Evolutionary conservation across 1,284 basidiomycete genomes (phyloP).

Genomic region (Trametes polyzona): DNA sequence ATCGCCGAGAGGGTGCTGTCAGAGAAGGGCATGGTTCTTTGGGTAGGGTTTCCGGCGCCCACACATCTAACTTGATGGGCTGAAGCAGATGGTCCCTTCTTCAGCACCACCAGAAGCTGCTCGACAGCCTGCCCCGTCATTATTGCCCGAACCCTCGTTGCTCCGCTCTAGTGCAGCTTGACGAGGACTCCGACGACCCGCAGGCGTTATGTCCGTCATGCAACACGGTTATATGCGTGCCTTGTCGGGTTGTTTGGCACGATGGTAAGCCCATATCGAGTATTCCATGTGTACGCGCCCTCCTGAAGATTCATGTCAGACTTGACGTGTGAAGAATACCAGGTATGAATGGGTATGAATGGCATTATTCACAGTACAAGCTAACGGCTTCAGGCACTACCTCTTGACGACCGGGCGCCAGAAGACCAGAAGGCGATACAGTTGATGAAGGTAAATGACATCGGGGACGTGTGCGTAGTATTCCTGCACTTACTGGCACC

Average conservation of each 20-base stretch:
- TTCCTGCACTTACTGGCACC: background rate
- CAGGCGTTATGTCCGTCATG: slow-evolving; percentile 43
- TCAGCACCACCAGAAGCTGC: slow-evolving; percentile 43
- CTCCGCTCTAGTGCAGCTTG: slow-evolving; percentile 41
- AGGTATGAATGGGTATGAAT: slow-evolving; percentile 22
- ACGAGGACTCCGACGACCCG: slow-evolving; percentile 40
- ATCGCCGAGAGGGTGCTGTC: slow-evolving; percentile 39
- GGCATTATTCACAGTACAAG: background rate
- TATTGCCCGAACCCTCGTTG: slow-evolving; percentile 47
- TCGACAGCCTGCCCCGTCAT: slow-evolving; percentile 41
- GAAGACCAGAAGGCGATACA: slow-evolving; percentile 45
- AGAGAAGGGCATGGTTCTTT: slow-evolving; percentile 40
- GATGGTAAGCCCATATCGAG: slow-evolving; percentile 37
- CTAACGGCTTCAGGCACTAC: slow-evolving; percentile 38
- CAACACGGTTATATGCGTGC: slow-evolving; percentile 38
- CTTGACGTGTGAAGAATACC: slow-evolving; percentile 43
- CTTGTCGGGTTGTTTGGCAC: slow-evolving; percentile 44
- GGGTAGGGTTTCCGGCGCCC: slow-evolving; percentile 33
- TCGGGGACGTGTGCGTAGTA: no score
- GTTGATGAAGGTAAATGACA: slow-evolving; percentile 36
- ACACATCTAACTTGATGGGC: background rate
- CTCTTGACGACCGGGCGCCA: slow-evolving; percentile 44
- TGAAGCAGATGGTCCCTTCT: background rate
- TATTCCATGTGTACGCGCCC: no score
- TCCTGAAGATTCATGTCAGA: slow-evolving; percentile 30